Evolutionary conservation across 2,329 filamentous ascomycete species (phyloP).

Genomic region (Hawksworthiomyces lignivorus): DNA sequence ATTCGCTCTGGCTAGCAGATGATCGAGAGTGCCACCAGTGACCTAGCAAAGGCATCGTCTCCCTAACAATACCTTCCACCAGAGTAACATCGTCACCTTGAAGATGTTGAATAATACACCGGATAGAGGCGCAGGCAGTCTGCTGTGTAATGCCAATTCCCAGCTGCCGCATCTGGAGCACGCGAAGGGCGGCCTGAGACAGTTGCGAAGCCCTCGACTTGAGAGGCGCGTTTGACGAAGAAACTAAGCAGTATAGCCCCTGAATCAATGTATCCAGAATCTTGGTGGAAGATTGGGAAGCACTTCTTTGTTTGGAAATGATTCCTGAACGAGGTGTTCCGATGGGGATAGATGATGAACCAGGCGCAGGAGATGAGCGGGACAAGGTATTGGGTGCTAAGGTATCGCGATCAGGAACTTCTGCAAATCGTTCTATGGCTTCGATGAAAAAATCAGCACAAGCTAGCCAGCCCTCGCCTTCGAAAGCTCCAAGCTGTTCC

Average conservation of each 20-base stretch:
- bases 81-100: slow-evolving; percentile 62
- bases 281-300: slow-evolving; percentile 23
- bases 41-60: slow-evolving; percentile 62
- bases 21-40: slow-evolving; percentile 67
- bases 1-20: slow-evolving; percentile 48
- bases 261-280: slow-evolving; percentile 51
- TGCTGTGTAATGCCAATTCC: slow-evolving; percentile 59
- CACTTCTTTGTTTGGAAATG: slow-evolving; percentile 16
- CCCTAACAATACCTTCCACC: slow-evolving; percentile 50
- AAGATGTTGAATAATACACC: slow-evolving; percentile 57
- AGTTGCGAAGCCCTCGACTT: slow-evolving; percentile 47
- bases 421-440: slow-evolving; percentile 47
- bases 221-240: slow-evolving; percentile 61
- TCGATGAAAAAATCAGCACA: slow-evolving; percentile 65
- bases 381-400: slow-evolving; percentile 17
- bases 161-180: slow-evolving; percentile 52
- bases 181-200: slow-evolving; percentile 47
- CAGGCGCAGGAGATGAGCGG: slow-evolving; percentile 41
- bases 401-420: slow-evolving; percentile 30
- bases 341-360: slow-evolving; percentile 21
- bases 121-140: slow-evolving; percentile 67
- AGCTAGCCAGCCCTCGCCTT: slow-evolving; percentile 56
- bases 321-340: slow-evolving; percentile 25
- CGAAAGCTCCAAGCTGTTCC: slow-evolving; percentile 60
- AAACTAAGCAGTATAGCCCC: slow-evolving; percentile 57